A percentile compares a stretch with the other conserved stretches of the same genome.
These are phyloP conservation scores for Microbotryomycetes sp. DNA, from an alignment of 1,284 basidiomycete genomes.

Conservation along the genomic window DNA sequence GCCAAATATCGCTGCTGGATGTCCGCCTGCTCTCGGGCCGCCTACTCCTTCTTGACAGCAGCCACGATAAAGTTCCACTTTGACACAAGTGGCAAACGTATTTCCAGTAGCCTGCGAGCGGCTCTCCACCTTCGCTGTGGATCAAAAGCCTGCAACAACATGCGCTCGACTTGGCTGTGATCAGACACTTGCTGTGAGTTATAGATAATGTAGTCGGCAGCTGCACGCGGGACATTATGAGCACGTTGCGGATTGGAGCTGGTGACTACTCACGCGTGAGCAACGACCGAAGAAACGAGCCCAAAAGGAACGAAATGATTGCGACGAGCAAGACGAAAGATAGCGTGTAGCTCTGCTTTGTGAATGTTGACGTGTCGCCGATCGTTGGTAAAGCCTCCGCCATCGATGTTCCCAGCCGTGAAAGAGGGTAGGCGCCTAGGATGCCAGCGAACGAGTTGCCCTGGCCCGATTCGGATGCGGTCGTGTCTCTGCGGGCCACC, in stretches of 20 bases:
- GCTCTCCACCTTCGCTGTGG: slow-evolving; percentile 30
- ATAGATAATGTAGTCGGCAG: slow-evolving; percentile 32
- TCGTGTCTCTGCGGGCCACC: slow-evolving; percentile 1
- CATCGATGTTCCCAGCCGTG: slow-evolving; percentile 13
- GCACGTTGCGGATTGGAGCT: slow-evolving; percentile 41
- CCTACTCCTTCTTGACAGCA: slow-evolving; percentile 11
- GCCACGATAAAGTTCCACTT: slow-evolving; percentile 30
- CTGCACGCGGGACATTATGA: neutral
- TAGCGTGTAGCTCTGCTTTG: slow-evolving; percentile 35
- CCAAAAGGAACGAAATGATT: slow-evolving; percentile 81
- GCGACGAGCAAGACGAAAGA: slow-evolving; percentile 62
- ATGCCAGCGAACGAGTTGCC: slow-evolving; percentile 17
- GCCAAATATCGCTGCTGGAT: no score
- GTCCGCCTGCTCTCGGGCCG: neutral
- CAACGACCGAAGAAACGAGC: slow-evolving; percentile 77
- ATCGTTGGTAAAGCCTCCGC: slow-evolving; percentile 9
- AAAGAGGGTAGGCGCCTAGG: slow-evolving; percentile 20
- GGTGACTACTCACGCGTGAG: slow-evolving; percentile 49
- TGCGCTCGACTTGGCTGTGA: slow-evolving; percentile 25
- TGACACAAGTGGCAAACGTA: slow-evolving; percentile 2
- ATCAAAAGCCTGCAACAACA: slow-evolving; percentile 30
- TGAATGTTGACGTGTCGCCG: slow-evolving; percentile 10
- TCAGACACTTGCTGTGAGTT: slow-evolving; percentile 2
- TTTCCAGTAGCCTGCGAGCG: slow-evolving; percentile 21
- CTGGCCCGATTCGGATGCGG: slow-evolving; percentile 4